Evolutionary conservation across 2,329 filamentous ascomycete species (phyloP).

Genomic region (Mariannaea elegans): DNA sequence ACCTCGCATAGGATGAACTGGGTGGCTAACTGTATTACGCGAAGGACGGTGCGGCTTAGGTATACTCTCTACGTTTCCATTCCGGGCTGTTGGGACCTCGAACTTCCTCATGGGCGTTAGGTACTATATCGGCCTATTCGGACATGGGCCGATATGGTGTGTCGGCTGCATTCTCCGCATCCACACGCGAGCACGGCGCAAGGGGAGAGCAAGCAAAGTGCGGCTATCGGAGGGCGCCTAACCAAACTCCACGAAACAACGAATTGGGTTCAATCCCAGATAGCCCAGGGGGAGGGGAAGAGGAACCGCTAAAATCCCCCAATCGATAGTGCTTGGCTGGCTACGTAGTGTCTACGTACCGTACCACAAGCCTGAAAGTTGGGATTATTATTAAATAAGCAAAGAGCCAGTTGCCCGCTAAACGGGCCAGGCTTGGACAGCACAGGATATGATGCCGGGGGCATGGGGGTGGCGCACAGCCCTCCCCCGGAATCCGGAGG

Average conservation of each 20-base stretch:
- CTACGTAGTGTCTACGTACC: too few species aligned
- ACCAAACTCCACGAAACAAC: conserved; percentile 7
- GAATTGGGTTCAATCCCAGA: conserved; percentile 19
- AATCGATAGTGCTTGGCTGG: conserved; percentile 5
- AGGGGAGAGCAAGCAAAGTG: conserved; percentile 26
- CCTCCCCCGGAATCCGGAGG: conserved; percentile 13
- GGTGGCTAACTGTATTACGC: not conserved
- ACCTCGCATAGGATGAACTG: too few species aligned
- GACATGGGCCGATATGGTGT: conserved; percentile 28
- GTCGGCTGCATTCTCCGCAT: conserved; percentile 15
- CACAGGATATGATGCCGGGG: not conserved
- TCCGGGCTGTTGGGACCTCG: not conserved
- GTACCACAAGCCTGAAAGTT: too few species aligned
- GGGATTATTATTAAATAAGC: too few species aligned
- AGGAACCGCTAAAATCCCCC: not conserved
- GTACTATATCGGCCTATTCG: not conserved
- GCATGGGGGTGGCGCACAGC: conserved; percentile 13
- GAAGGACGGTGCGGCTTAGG: not conserved
- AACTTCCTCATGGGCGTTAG: not conserved
- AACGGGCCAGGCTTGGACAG: too few species aligned
- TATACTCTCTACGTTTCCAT: not conserved
- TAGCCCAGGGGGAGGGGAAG: not conserved
- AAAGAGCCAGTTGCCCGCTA: too few species aligned
- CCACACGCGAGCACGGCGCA: conserved; percentile 20
- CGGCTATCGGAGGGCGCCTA: conserved; percentile 19